Evolutionary conservation across 176 grass and related monocot species (phyloP), one percentile per base, ranked within the genome.

Genomic region (Chrysopogon serrulatus): DNA sequence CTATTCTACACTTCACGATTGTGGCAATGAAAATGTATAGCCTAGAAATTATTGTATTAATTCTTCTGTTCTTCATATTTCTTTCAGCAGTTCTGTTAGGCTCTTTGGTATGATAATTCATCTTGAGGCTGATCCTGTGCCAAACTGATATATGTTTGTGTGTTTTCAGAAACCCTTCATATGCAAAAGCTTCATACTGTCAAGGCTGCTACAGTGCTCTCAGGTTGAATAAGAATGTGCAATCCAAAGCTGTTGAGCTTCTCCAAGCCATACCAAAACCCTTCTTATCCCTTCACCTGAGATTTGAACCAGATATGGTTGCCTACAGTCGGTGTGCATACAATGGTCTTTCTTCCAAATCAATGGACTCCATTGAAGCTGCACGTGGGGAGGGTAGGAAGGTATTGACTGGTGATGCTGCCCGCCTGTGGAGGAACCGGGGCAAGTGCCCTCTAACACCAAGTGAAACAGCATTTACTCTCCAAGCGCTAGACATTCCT

Each of bases 231-330:
- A 99, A 84, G 77, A 86, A 91, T 15, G 88, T 99, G 83, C 90
- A 92, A 86, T 60, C 68, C 13, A 96, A 92, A 87, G 93, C 85
- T 85, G 42, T 61, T 68, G 40, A 86, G 23, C 93, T 99, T 75
- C 79, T 96, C 8, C 75, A 89, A 76, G 75, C 86, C 11, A 96
- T 99, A 87, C 93, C 93, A 40, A 96, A 96, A 86, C 97, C 97
- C 33, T 99, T 96, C 86, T 56, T 99, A 79, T 92, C 97, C 8
- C 88, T 99, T 61, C 93, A 99, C 81, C 86, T 99, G 42, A 89
- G 97, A 73, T 99, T 99, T 73, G 97, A 99, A 85, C 97, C 97
- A 59, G 93, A 99, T 83, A 96, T 99, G 97, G 93, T 96, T 73
- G 93, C 86, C 37, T 99, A 89, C 81, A 92, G 91, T 68, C 80